Percentiles rank a stretch among this genome's conserved stretches.
Conservation (phyloP, 2,329 filamentous ascomycete species). For the Alternaria burnsii region DNA sequence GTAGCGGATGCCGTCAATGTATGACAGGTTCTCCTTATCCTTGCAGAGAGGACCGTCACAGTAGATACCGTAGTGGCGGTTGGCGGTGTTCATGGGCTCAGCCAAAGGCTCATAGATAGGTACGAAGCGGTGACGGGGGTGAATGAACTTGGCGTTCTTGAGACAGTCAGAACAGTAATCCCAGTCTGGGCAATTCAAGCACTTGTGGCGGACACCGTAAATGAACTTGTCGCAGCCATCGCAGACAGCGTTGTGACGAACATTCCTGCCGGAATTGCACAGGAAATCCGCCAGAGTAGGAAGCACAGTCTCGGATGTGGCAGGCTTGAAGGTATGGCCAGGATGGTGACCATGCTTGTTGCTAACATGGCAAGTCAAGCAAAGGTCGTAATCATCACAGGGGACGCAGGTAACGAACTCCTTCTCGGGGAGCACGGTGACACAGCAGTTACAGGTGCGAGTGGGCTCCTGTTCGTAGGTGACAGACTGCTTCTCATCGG, state of each 20-base stretch:
- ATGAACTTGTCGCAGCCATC: conserved; percentile 93
- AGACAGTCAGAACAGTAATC: conserved; percentile 88
- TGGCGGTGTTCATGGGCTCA: conserved; percentile 56
- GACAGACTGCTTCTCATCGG: conserved; percentile 55
- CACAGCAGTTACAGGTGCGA: conserved; percentile 78
- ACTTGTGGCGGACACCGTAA: conserved; percentile 92
- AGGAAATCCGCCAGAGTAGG: conserved; percentile 70
- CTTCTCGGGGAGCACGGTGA: conserved; percentile 74
- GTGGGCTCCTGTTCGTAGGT: conserved; percentile 53
- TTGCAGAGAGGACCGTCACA: conserved; percentile 93
- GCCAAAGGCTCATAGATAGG: conserved; percentile 79
- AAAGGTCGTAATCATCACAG: conserved; percentile 93
- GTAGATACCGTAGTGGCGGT: conserved; percentile 83
- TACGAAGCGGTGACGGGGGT: conserved; percentile 87
- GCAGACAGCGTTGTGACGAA: conserved; percentile 86
- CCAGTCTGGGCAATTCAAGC: conserved; percentile 95
- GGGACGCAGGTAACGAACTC: conserved; percentile 84
- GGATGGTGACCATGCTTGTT: conserved; percentile 91
- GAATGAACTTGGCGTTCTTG: conserved; percentile 70
- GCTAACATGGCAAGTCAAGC: conserved; percentile 78
- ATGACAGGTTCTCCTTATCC: conserved; percentile 60
- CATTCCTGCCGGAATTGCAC: conserved; percentile 80
- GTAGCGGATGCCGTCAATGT: conserved; percentile 87
- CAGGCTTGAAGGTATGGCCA: conserved; percentile 79
- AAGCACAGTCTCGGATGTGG: conserved; percentile 65